phyloP scores from a whole-genome alignment of 2,329 filamentous ascomycete genomes.

The Fusarium tupiense region DNA sequence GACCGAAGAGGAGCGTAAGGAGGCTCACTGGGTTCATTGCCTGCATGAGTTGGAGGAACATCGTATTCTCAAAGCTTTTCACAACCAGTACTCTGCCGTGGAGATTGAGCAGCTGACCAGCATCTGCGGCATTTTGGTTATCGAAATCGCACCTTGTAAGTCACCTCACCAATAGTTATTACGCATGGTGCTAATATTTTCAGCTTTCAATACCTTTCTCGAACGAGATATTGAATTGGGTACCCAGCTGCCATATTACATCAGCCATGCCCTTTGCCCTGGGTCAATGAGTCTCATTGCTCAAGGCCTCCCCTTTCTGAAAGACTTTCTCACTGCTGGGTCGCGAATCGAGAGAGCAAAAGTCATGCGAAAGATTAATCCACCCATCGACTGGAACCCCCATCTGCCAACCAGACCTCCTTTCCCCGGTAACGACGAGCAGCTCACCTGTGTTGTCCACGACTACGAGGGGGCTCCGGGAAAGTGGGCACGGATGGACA shows the following conservation, averaged over 20 bases:
- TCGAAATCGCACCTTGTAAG: background rate
- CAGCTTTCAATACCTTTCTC: conserved; percentile 17
- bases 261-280: background rate
- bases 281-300: background rate
- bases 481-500: background rate
- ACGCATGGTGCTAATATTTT: background rate
- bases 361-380: background rate
- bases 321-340: conserved; percentile 1
- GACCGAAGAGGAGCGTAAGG: background rate
- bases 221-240: conserved; percentile 15
- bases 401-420: background rate
- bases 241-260: background rate
- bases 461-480: background rate
- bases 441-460: background rate
- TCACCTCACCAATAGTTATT: background rate
- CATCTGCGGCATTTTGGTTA: background rate
- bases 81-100: background rate
- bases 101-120: conserved; percentile 7
- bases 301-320: background rate
- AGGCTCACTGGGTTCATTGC: background rate
- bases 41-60: background rate
- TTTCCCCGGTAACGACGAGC: background rate
- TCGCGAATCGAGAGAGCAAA: background rate
- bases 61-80: background rate
- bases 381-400: background rate